Evolutionary conservation across 306 rosid species (phyloP), one percentile per base, ranked within the genome.

Genomic region (Trifolium dubium): DNA sequence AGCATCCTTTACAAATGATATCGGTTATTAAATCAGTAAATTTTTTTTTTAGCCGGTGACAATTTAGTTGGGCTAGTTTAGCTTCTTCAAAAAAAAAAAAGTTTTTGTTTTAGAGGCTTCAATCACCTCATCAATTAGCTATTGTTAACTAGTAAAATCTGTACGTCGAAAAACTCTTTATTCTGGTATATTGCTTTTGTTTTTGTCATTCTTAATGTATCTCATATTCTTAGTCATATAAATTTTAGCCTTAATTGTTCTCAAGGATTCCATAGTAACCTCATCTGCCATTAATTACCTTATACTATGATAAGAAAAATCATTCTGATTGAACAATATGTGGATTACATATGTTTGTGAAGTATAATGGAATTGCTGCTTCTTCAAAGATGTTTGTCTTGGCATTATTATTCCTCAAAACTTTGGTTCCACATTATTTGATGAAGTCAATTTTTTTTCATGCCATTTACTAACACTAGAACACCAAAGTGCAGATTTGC

Each of bases 401-500:
- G 37, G 66, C 51, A 58, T 51, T 61, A 61, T 53, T 39, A 65
- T 68, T 46, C 69, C 55, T 64, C 66, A 11, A 81, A 72, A 15
- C 69, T 56, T 82, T 12, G 66, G 50, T 62, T 77, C 46, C 19
- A 71, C 39, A 78, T 54, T 84, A 58, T 81, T 73, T 55, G 68
- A 72, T 79, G 79, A 83, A 80, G 40, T 79, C 79, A 65, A 56
- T 71, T 84, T 51, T 44, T 85, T 80, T 73, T 66, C 80, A 62
- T 79, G 71, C 68, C 72, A 76, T 68, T 70, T 86, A 83, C 98
- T 92, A 83, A 93, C 83, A 62, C 78, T 55, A 71, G 76, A 85
- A 73, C 88, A 80, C 88, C 87, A n/a, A 79, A 87, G 83, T 91
- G 98, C 97, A 94, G 98, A 89, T 91, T 67, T 94, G 97, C 98